Evolutionary conservation across 2,329 filamentous ascomycete species (phyloP).

Genomic region (Colletotrichum higginsianum): DNA sequence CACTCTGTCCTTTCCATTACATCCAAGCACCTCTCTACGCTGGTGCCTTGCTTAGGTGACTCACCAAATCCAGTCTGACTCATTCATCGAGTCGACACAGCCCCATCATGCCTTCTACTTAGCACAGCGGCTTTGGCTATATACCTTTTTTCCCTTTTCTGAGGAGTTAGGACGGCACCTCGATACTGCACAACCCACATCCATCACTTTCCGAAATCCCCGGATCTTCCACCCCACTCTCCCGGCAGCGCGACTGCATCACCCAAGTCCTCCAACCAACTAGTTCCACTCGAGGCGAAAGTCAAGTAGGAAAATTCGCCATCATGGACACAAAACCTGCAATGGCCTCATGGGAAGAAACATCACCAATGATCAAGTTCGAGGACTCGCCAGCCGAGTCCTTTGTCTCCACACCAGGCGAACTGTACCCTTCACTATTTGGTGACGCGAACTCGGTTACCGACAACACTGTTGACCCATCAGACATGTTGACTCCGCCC

Average conservation of each 20-base stretch:
- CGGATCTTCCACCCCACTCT: background rate
- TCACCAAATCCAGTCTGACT: slow-evolving; percentile 43
- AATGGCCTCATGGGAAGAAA: slow-evolving; percentile 60
- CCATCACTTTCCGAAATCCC: slow-evolving; percentile 34
- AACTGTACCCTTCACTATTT: slow-evolving; percentile 66
- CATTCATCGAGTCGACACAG: slow-evolving; percentile 46
- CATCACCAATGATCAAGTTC: slow-evolving; percentile 64
- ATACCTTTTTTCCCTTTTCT: slow-evolving; percentile 50
- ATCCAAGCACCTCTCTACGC: slow-evolving; percentile 1
- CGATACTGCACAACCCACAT: slow-evolving; percentile 39
- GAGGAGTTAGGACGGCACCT: slow-evolving; percentile 58
- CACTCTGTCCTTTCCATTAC: slow-evolving; percentile 40
- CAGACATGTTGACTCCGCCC: slow-evolving; percentile 66
- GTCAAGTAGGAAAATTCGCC: slow-evolving; percentile 20
- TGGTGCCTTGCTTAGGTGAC: slow-evolving; percentile 38
- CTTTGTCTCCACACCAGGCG: slow-evolving; percentile 65
- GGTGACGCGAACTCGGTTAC: slow-evolving; percentile 47
- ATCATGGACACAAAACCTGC: slow-evolving; percentile 43
- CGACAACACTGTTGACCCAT: slow-evolving; percentile 57
- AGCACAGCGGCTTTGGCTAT: slow-evolving; percentile 33
- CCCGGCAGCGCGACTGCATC: background rate
- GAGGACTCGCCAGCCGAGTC: slow-evolving; percentile 70
- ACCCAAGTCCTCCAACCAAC: slow-evolving; percentile 9
- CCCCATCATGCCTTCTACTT: slow-evolving; percentile 45
- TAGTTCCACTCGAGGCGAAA: slow-evolving; percentile 30